Conservation (phyloP, 768 basidiomycete species). For the Amanita phalloides region DNA sequence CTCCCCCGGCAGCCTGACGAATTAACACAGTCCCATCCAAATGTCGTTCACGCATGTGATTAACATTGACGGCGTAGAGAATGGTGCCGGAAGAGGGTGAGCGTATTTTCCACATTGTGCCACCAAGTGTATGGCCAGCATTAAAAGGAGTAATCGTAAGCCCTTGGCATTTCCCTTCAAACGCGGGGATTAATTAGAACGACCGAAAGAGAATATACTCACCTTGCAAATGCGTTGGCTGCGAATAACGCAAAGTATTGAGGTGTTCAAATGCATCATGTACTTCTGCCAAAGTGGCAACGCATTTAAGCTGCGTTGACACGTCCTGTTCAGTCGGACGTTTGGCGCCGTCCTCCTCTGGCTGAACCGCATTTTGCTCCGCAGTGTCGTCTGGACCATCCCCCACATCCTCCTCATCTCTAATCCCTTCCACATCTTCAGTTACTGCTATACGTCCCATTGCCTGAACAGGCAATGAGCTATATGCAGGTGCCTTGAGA, state of each 20-base stretch:
- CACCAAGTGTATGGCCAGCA: slow-evolving; percentile 91
- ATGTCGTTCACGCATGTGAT: slow-evolving; percentile 94
- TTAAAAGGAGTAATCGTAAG: slow-evolving; percentile 92
- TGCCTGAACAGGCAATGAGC: slow-evolving; percentile 90
- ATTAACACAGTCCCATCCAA: slow-evolving; percentile 89
- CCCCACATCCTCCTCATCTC: slow-evolving; percentile 65
- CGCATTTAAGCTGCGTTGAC: slow-evolving; percentile 39
- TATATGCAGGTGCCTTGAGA: slow-evolving; percentile 84
- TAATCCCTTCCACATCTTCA: slow-evolving; percentile 77
- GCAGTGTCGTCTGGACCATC: slow-evolving; percentile 21
- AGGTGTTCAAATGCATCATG: slow-evolving; percentile 89
- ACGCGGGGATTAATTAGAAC: not conserved
- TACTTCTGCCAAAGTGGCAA: slow-evolving; percentile 76
- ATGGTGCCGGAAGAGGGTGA: slow-evolving; percentile 95
- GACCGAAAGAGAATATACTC: slow-evolving; percentile 12
- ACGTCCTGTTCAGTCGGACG: slow-evolving; percentile 17
- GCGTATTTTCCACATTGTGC: slow-evolving; percentile 98
- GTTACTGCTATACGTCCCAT: slow-evolving; percentile 88
- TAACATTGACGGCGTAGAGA: slow-evolving; percentile 89
- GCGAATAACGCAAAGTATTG: slow-evolving; percentile 89
- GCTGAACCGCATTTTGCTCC: slow-evolving; percentile 14
- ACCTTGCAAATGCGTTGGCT: slow-evolving; percentile 94
- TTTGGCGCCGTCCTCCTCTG: slow-evolving; percentile 15
- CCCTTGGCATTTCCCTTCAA: slow-evolving; percentile 77
- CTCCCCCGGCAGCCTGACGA: slow-evolving; percentile 58